Conservation (phyloP, 768 basidiomycete genomes). For the Mrakia blollopis region DNA sequence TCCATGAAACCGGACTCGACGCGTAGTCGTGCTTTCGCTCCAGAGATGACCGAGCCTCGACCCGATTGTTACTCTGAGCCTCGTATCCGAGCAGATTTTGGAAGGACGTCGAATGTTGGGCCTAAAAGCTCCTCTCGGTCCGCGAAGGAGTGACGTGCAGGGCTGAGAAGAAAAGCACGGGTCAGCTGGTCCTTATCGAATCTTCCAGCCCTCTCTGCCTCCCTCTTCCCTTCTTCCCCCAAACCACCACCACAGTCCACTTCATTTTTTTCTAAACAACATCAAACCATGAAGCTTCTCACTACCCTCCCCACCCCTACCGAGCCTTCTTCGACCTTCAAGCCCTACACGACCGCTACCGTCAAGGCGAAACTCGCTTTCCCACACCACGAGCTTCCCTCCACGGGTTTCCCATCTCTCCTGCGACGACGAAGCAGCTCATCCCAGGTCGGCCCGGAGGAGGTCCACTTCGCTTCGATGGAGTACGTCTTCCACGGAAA, state of each 20-base stretch:
- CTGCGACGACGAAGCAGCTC: neutral
- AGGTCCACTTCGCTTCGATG: neutral
- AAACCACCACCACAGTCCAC: neutral
- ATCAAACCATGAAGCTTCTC: neutral
- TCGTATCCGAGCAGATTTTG: no score
- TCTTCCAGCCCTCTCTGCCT: neutral
- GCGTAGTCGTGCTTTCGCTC: no score
- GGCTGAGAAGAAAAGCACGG: neutral
- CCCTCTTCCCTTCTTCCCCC: neutral
- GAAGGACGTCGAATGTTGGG: no score
- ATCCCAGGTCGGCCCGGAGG: neutral
- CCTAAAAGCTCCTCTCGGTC: no score
- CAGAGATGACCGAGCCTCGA: no score
- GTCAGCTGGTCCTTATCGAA: neutral
- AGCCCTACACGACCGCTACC: neutral
- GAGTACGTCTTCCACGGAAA: slow-evolving; percentile 5
- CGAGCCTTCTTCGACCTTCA: neutral
- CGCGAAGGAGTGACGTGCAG: neutral
- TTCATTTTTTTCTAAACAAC: neutral
- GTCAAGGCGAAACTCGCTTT: neutral
- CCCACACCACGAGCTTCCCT: neutral
- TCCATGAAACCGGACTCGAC: no score
- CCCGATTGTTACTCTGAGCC: no score
- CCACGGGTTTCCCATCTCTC: neutral
- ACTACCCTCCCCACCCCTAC: neutral